phyloP scores from a whole-genome alignment of 1,139 yeast genomes.

The Sugiyamaella castrensis region DNA sequence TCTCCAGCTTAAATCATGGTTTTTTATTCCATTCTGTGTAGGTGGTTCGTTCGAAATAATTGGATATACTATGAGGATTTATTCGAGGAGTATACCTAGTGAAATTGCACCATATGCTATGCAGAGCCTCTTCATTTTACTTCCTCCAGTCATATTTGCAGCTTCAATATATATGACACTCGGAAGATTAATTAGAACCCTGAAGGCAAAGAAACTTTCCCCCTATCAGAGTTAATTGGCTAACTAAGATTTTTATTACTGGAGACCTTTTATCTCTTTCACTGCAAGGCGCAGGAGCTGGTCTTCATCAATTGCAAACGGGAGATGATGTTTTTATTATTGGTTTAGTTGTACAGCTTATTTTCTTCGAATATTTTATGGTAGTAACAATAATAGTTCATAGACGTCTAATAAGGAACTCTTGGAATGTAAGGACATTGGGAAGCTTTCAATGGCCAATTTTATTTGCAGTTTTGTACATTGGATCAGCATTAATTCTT shows the following conservation, averaged over 20 bases:
- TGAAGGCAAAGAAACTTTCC: constrained; percentile 35
- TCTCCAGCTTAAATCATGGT: constrained; percentile 18
- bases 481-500: constrained; percentile 38
- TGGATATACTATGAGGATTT: constrained; percentile 41
- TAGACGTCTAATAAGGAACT: constrained; percentile 1
- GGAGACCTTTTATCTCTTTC: constrained; percentile 46
- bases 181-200: constrained; percentile 37
- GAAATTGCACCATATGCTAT: constrained; percentile 37
- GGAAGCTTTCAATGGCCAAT: constrained; percentile 9
- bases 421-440: too few relatives aligned
- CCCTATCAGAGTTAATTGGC: too few relatives aligned
- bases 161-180: constrained; percentile 48
- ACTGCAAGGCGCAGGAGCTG: constrained; percentile 48
- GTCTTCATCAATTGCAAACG: constrained; percentile 21
- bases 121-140: constrained; percentile 40
- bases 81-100: constrained; percentile 26
- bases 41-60: constrained; percentile 28
- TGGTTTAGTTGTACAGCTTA: constrained; percentile 39
- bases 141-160: constrained; percentile 47
- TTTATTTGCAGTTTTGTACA: constrained; percentile 18
- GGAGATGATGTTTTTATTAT: constrained; percentile 27
- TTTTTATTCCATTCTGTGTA: constrained; percentile 24
- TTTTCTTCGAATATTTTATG: constrained; percentile 39
- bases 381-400: constrained; percentile 18
- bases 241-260: too few relatives aligned